These are phyloP conservation scores for Cephaloascus fragrans DNA, from an alignment of 805 yeast species.

Conservation along the genomic window DNA sequence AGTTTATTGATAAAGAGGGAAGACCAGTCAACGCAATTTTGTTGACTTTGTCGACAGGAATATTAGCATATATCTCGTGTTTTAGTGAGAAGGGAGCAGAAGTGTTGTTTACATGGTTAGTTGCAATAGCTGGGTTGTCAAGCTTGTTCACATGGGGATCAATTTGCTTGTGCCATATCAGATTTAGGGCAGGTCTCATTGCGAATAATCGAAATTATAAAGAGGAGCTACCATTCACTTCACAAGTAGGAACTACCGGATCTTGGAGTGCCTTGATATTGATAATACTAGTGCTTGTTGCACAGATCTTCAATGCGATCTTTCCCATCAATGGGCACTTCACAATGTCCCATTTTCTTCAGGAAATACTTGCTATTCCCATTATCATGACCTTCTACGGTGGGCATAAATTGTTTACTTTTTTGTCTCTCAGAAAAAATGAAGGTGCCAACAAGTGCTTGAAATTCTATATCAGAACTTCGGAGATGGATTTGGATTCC, in stretches of 20 bases:
- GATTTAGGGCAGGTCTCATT: slow-evolving; percentile 21
- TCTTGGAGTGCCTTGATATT: slow-evolving; percentile 15
- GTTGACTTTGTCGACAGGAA: slow-evolving; percentile 21
- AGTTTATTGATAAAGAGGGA: slow-evolving; percentile 27
- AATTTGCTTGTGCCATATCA: slow-evolving; percentile 19
- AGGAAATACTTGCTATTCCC: slow-evolving; percentile 16
- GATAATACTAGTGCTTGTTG: slow-evolving; percentile 11
- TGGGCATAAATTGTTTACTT: slow-evolving; percentile 12
- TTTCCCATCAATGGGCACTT: slow-evolving; percentile 12
- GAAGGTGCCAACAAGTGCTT: slow-evolving; percentile 10
- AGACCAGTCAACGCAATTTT: slow-evolving; percentile 28
- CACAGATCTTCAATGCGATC: slow-evolving; percentile 18
- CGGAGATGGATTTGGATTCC: slow-evolving; percentile 14
- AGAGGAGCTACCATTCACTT: slow-evolving; percentile 12
- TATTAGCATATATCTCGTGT: slow-evolving; percentile 29
- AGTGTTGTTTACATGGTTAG: slow-evolving; percentile 23
- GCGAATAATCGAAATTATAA: slow-evolving; percentile 13
- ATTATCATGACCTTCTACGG: slow-evolving; percentile 13
- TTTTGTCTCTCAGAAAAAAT: too few species aligned
- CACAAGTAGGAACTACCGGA: slow-evolving; percentile 16
- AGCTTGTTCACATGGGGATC: slow-evolving; percentile 26
- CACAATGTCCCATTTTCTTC: slow-evolving; percentile 12
- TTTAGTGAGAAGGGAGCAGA: slow-evolving; percentile 20
- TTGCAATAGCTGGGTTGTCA: slow-evolving; percentile 23
- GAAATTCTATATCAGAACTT: slow-evolving; percentile 11